Evolutionary conservation across 495 filamentous ascomycete genomes (phyloP).

Genomic region (Xylaria palmicola): DNA sequence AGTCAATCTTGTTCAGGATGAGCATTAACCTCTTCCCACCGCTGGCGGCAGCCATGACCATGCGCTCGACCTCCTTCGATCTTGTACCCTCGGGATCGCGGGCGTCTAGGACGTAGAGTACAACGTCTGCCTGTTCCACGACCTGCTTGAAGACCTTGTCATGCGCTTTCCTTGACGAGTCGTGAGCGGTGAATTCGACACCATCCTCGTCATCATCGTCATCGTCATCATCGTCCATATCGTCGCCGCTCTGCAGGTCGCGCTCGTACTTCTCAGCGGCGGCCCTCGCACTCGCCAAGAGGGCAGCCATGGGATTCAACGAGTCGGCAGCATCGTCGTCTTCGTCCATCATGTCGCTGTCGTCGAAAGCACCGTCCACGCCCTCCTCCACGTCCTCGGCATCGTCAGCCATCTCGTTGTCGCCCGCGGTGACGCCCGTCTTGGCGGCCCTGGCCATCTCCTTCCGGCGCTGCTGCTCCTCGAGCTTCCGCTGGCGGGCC

Average conservation of each 20-base stretch:
- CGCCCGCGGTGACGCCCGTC: slow-evolving; percentile 36
- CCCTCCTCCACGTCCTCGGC: slow-evolving; percentile 49
- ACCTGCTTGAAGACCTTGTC: slow-evolving; percentile 97
- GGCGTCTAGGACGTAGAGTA: slow-evolving; percentile 93
- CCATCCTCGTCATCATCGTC: slow-evolving; percentile 57
- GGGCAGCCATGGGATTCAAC: slow-evolving; percentile 86
- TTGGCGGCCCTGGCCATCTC: slow-evolving; percentile 70
- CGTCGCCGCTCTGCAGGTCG: slow-evolving; percentile 55
- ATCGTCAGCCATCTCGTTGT: slow-evolving; percentile 43
- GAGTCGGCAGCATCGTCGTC: slow-evolving; percentile 53
- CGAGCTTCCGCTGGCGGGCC: slow-evolving; percentile 71
- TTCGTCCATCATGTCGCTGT: slow-evolving; percentile 44
- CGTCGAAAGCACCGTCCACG: slow-evolving; percentile 42
- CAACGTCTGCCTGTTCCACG: slow-evolving; percentile 82
- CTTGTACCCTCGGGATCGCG: slow-evolving; percentile 89
- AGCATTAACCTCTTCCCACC: slow-evolving; percentile 89
- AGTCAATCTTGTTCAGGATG: slow-evolving; percentile 95
- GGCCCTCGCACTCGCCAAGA: slow-evolving; percentile 86
- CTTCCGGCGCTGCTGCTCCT: slow-evolving; percentile 66
- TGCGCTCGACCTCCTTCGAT: slow-evolving; percentile 84
- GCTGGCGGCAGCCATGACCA: slow-evolving; percentile 79
- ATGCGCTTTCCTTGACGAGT: slow-evolving; percentile 74
- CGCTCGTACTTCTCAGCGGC: slow-evolving; percentile 78
- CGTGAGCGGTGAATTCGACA: slow-evolving; percentile 19
- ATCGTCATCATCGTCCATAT: slow-evolving; percentile 59